Evolutionary conservation across 495 filamentous ascomycete species (phyloP).

Genomic region (Penicillium robsamsonii): DNA sequence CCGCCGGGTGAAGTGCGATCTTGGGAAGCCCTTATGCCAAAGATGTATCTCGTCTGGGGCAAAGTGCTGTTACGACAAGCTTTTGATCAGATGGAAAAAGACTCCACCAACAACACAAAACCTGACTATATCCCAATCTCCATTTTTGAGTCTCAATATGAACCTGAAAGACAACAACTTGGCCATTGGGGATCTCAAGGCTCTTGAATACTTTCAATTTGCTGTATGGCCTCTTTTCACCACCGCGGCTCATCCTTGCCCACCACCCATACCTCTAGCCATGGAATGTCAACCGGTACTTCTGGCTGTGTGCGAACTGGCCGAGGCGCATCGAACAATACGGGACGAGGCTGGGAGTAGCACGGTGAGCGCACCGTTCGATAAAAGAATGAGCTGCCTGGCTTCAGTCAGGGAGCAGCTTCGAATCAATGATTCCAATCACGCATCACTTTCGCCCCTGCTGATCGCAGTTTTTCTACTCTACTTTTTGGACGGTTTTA

Average conservation of each 20-base stretch:
- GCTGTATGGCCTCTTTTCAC: constrained; percentile 21
- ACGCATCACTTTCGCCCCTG: constrained; percentile 19
- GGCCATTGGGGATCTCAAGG: constrained; percentile 11
- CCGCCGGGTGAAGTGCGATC: constrained; percentile 38
- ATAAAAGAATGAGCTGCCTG: constrained; percentile 17
- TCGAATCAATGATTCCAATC: constrained; percentile 11
- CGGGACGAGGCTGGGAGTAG: constrained; percentile 9
- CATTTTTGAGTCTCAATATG: constrained; percentile 7
- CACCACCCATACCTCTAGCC: constrained; percentile 27
- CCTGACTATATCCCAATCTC: constrained; percentile 25
- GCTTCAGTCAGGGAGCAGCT: constrained; percentile 18
- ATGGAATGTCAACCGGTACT: constrained; percentile 26
- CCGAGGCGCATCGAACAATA: constrained; percentile 30
- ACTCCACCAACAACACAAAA: constrained; percentile 14
- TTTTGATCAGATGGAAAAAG: constrained; percentile 33
- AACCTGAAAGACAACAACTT: constrained; percentile 13
- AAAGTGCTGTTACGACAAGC: constrained; percentile 36
- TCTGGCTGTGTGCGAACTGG: constrained; percentile 30
- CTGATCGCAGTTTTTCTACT: constrained; percentile 39
- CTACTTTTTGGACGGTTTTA: constrained; percentile 39
- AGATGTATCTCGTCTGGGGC: constrained; percentile 33
- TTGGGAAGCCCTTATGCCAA: constrained; percentile 27
- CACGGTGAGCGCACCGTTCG: background rate
- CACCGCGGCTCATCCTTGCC: constrained; percentile 27
- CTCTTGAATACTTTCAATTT: constrained; percentile 21